Evolutionary conservation across 441 rosid genomes (phyloP), one percentile per base, ranked within the genome.

Genomic region (Pelargonium australe): DNA sequence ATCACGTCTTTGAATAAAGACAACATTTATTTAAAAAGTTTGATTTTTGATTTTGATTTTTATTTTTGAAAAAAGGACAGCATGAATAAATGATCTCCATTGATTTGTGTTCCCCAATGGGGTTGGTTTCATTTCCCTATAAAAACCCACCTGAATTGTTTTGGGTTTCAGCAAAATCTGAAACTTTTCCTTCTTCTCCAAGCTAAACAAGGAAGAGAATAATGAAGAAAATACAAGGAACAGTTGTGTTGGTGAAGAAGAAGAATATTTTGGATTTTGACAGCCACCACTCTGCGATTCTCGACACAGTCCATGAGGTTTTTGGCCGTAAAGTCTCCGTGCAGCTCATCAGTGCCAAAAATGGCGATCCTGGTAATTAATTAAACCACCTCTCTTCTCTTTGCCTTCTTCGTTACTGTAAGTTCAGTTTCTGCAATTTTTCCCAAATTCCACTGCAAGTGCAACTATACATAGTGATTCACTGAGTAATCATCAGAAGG

Each of bases 271-370:
- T 49, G 57, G 57, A 49, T 10, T 49, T 49, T 49, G 57, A 49
- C 4, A 49, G 57, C 11, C 57, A 49, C 57, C 57, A 49, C 57
- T 49, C 57, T 3, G 16, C 57, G 16, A 12, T 49, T 49, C 57
- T 49, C 5, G 57, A 49, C 57, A 0, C 14, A 4, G 3, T 49
- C 3, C 57, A 49, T 49, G 57, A 49, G 57, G 4, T 2, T 16
- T 49, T 49, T 49, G 57, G 57, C 57, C 57, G 57, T 16, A 49
- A 49, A 49, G 16, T 49, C 57, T 12, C 57, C 12, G 57, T 49
- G 16, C 57, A 12, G 57, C 57, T 49, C 57, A 49, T 49, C 57
- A 49, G 57, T 49, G 57, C 57, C 57, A 49, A 49, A 49, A 49
- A 49, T 49, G 57, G 5, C n/a, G 57, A 49, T 13, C 57, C 57